A percentile compares a stretch with the other conserved stretches of the same genome.
phyloP scores from a whole-genome alignment of 441 rosid species.

The Brassica balearica region DNA sequence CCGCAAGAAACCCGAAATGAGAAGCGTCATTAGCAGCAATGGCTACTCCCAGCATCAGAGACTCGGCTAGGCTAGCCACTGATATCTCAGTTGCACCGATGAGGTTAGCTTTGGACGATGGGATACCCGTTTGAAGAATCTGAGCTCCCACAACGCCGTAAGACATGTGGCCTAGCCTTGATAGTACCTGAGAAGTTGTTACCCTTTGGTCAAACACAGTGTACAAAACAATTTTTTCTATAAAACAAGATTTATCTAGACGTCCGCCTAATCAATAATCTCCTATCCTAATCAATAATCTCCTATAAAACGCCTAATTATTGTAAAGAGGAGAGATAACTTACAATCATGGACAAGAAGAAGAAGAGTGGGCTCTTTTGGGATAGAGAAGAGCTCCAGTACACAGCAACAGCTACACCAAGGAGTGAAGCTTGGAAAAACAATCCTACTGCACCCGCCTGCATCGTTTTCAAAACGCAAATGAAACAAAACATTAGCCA shows the following conservation, averaged over 20 bases:
- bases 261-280: no score
- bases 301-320: no score
- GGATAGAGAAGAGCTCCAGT: conserved; percentile 76
- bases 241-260: no score
- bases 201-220: no score
- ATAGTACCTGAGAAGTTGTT: conserved; percentile 62
- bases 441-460: conserved; percentile 91
- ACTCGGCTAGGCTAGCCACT: conserved; percentile 91
- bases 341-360: conserved; percentile 84
- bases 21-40: conserved; percentile 86
- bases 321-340: no score
- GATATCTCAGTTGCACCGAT: conserved; percentile 90
- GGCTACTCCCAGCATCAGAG: conserved; percentile 85
- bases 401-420: conserved; percentile 71
- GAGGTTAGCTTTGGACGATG: conserved; percentile 89
- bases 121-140: conserved; percentile 93
- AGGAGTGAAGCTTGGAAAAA: conserved; percentile 88
- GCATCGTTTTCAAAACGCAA: conserved; percentile 11
- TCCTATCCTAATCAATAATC: no score
- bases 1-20: conserved; percentile 76
- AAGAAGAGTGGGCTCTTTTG: conserved; percentile 68
- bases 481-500: conserved; percentile 7
- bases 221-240: no score
- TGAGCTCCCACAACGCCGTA: conserved; percentile 89
- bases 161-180: conserved; percentile 94